Evolutionary conservation across 1,284 basidiomycete species (phyloP), one percentile per base, ranked within the genome.

Genomic region (Ustilago vetiveriae): DNA sequence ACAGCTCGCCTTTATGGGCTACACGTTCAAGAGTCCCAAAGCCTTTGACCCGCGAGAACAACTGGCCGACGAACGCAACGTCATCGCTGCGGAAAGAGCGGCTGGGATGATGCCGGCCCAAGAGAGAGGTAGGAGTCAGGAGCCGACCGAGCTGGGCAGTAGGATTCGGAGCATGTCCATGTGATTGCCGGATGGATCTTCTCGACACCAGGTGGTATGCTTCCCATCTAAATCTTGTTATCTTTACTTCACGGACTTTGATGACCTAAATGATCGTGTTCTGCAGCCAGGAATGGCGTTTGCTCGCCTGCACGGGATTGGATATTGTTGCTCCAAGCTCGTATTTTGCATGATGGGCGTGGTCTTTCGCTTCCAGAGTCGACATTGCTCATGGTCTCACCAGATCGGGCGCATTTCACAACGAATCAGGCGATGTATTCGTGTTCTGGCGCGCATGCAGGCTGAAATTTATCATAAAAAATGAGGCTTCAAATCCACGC

Each of bases 1-100:
- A 84, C 89, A 89, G 67, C 86, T 92, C 50, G 92, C 92, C 9
- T 94, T 94, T 82, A 91, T 90, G 49, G 76, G 76, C 2, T 79
- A 79, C 48, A 79, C 76, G 13, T 79, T 79, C 62, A 79, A 79
- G 50, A 60, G 65, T 21, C 76, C 76, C 4, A 74, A 75, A 33
- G 53, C 60, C 4, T 78, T 79, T 22, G 75, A 79, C 39, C 64
- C 71, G 36, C 32, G 63, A 23, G 54, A 60, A 14, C 70, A 75
- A 56, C 44, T 75, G 22, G 56, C 35, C 6, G 70, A 73, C 29
- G 67, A 67, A 36, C 39, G 55, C 17, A 68, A 58, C n/a, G 48
- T 71, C 17, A 52, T 54, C 8, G 72, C 57, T 13, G 69, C 65
- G n/a, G 67, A 74, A 38, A 36, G 53, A 16, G 56, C 67, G 22